Conservation (phyloP, 2,329 filamentous ascomycete species). For the Biscogniauxia mediterranea region DNA sequence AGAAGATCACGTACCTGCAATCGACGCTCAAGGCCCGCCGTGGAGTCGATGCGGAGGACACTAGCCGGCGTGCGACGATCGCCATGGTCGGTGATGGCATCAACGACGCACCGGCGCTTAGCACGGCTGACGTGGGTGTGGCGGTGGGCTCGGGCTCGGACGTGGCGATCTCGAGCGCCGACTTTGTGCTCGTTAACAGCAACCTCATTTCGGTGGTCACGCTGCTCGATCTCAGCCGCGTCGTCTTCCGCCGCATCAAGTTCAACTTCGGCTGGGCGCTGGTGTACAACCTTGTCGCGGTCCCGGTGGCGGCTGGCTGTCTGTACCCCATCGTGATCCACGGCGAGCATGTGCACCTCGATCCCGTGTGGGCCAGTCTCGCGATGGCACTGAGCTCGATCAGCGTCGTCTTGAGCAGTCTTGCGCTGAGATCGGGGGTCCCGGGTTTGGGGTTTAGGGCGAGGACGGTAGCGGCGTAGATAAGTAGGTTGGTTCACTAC, state of each 20-base stretch:
- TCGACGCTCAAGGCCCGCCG: conserved; percentile 42
- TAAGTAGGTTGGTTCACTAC: no score
- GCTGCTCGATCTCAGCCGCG: conserved; percentile 67
- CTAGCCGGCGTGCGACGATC: conserved; percentile 49
- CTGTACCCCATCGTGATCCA: conserved; percentile 57
- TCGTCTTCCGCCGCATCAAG: conserved; percentile 75
- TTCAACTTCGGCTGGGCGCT: conserved; percentile 86
- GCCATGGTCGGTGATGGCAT: conserved; percentile 90
- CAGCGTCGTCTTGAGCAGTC: conserved; percentile 80
- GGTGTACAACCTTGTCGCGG: conserved; percentile 74
- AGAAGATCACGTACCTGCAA: conserved; percentile 65
- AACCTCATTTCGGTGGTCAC: conserved; percentile 69
- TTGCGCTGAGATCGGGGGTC: conserved; percentile 60
- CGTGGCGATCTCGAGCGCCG: conserved; percentile 76
- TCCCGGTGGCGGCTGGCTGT: conserved; percentile 79
- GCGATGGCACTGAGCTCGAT: conserved; percentile 93
- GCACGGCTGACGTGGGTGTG: conserved; percentile 78
- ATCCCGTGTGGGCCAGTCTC: conserved; percentile 82
- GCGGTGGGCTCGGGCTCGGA: conserved; percentile 82
- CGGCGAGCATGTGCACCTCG: conserved; percentile 61
- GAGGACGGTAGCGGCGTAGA: conserved; percentile 6
- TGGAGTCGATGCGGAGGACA: conserved; percentile 15
- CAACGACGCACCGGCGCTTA: conserved; percentile 82
- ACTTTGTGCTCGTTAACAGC: conserved; percentile 77
- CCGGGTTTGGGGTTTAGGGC: conserved; percentile 36